Evolutionary conservation across 2,329 filamentous ascomycete species (phyloP).

Genomic region (Hymenotorrendiella dingleyae): DNA sequence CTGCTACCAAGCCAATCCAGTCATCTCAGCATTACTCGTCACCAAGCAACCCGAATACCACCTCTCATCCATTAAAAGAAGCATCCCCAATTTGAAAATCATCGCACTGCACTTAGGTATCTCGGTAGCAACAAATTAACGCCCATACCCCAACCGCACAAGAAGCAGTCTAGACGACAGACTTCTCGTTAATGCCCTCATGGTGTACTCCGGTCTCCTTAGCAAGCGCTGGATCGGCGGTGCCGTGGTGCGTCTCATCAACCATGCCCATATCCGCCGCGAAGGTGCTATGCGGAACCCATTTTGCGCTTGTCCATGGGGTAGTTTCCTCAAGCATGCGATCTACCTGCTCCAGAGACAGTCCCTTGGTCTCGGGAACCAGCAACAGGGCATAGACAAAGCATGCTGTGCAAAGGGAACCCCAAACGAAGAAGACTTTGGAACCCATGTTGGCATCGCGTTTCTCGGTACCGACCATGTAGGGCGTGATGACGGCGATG

Average conservation of each 20-base stretch:
- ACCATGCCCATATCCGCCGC: constrained; percentile 20
- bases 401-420: constrained; percentile 48
- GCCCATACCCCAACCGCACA: no score
- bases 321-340: constrained; percentile 49
- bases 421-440: constrained; percentile 51
- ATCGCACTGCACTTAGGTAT: no score
- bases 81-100: no score
- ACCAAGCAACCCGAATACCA: no score
- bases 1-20: no score
- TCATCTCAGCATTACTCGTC: no score
- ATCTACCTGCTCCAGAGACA: constrained; percentile 68
- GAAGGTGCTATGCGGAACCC: constrained; percentile 27
- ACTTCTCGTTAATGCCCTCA: no score
- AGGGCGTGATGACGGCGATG: constrained; percentile 66
- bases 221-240: no score
- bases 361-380: constrained; percentile 69
- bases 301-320: constrained; percentile 33
- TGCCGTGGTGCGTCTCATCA: constrained; percentile 4
- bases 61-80: no score
- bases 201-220: no score
- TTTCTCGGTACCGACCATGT: constrained; percentile 56
- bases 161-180: no score
- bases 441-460: constrained; percentile 35
- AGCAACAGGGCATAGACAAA: constrained; percentile 53
- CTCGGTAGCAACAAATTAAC: no score